These are phyloP conservation scores for Pontederia crassipes DNA, from an alignment of 176 grass and related monocot genomes.

Conservation along the genomic window DNA sequence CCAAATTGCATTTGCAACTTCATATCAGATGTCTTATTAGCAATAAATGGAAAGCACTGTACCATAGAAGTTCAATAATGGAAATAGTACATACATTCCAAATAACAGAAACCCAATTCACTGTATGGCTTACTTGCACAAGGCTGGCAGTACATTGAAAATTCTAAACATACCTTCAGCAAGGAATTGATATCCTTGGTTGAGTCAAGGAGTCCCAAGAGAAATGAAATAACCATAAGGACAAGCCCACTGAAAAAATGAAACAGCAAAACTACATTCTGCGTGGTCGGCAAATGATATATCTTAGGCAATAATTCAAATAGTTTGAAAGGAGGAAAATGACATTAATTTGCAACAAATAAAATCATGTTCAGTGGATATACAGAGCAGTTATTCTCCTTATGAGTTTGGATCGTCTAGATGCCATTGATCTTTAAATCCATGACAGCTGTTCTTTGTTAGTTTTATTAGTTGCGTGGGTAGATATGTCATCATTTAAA, in stretches of 20 bases:
- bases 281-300: background rate
- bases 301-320: background rate
- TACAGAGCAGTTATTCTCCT: too few species aligned
- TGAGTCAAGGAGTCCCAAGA: conserved; percentile 36
- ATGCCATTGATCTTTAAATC: too few species aligned
- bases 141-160: conserved; percentile 1
- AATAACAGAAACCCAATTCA: too few species aligned
- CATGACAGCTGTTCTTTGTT: too few species aligned
- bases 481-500: too few species aligned
- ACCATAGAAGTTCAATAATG: too few species aligned
- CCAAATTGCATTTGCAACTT: too few species aligned
- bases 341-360: background rate
- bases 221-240: conserved; percentile 47
- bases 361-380: background rate
- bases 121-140: background rate
- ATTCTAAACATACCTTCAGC: conserved; percentile 20
- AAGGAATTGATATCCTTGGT: conserved; percentile 32
- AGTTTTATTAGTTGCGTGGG: too few species aligned
- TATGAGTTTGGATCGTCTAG: too few species aligned
- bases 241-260: conserved; percentile 45
- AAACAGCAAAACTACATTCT: conserved; percentile 41
- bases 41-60: too few species aligned
- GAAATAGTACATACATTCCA: too few species aligned
- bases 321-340: background rate
- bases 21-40: too few species aligned